These are phyloP conservation scores for Acarospora socialis DNA, from an alignment of 2,329 filamentous ascomycete genomes.

Conservation along the genomic window DNA sequence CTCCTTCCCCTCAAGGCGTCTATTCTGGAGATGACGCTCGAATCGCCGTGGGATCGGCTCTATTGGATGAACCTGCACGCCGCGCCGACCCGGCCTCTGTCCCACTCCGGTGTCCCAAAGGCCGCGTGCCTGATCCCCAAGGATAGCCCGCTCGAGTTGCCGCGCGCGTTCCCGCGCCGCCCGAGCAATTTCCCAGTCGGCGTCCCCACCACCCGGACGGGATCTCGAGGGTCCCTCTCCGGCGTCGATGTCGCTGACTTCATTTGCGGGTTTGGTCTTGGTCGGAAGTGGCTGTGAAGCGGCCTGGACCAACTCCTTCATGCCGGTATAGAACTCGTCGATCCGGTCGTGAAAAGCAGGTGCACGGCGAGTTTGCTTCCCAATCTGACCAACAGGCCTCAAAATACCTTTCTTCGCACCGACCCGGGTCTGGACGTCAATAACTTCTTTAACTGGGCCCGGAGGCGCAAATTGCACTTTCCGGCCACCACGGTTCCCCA, in stretches of 20 bases:
- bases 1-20: background rate
- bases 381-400: too few species aligned
- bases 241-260: background rate
- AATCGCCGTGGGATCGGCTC: background rate
- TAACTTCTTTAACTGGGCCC: too few species aligned
- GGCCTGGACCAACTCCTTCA: background rate
- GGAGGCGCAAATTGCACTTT: too few species aligned
- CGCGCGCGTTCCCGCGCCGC: background rate
- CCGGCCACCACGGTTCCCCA: too few species aligned
- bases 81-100: background rate
- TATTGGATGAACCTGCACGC: too few species aligned
- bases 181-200: too few species aligned
- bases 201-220: background rate
- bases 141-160: background rate
- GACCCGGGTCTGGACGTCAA: too few species aligned
- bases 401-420: too few species aligned
- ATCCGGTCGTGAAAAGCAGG: background rate
- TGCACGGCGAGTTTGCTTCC: too few species aligned
- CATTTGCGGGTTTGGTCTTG: background rate
- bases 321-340: background rate
- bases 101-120: background rate
- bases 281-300: background rate
- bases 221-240: background rate
- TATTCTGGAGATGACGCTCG: background rate
- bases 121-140: background rate